These are phyloP conservation scores for Shiraia bambusicola DNA, from an alignment of 2,329 filamentous ascomycete species.

Conservation along the genomic window DNA sequence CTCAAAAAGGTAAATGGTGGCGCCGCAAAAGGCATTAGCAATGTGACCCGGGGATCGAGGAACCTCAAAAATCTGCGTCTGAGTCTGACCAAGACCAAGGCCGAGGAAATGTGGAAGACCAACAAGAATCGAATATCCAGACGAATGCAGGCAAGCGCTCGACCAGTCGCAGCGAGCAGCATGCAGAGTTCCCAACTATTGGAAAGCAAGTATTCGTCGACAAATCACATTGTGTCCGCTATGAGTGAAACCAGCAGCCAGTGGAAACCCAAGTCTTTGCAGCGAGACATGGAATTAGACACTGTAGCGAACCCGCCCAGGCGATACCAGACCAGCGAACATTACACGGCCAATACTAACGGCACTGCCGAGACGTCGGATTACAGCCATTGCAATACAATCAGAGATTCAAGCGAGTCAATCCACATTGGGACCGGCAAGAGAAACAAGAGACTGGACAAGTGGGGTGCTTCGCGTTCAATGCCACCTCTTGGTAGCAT, in stretches of 20 bases:
- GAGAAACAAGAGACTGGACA: neutral
- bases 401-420: slow-evolving; percentile 2
- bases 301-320: too few species aligned
- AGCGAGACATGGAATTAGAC: too few species aligned
- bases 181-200: too few species aligned
- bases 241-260: too few species aligned
- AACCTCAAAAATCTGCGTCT: slow-evolving; percentile 4
- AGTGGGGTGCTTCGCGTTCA: slow-evolving; percentile 4
- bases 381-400: neutral
- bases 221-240: too few species aligned
- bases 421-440: neutral
- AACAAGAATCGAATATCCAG: neutral
- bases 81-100: neutral
- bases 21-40: neutral
- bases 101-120: neutral
- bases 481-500: slow-evolving; percentile 3
- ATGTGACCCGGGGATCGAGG: neutral
- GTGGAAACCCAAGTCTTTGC: too few species aligned
- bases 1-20: neutral
- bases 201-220: too few species aligned
- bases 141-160: neutral
- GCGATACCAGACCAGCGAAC: neutral
- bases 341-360: neutral
- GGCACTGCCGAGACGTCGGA: neutral
- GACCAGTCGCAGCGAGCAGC: too few species aligned